These are phyloP conservation scores for Coemansia sp. DNA, from an alignment of 192 early-diverging fungal genomes.

Conservation along the genomic window DNA sequence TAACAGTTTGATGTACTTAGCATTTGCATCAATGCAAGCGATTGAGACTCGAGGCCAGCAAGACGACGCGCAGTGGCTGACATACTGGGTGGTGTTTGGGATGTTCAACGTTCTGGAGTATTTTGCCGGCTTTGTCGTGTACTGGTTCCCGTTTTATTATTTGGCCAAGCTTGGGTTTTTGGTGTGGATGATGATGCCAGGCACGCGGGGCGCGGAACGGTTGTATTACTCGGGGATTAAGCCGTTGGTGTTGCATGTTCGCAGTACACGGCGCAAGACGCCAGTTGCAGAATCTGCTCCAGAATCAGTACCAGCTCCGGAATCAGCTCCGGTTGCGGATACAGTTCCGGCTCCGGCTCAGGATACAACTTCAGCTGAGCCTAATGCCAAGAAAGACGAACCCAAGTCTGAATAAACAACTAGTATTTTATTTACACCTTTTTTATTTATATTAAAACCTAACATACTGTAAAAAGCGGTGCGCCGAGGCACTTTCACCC, in stretches of 20 bases:
- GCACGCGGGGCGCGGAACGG: constrained; percentile 73
- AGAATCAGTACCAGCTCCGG: too few species aligned
- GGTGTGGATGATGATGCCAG: constrained; percentile 80
- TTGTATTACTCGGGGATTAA: constrained; percentile 75
- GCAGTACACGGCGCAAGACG: constrained; percentile 14
- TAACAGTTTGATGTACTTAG: constrained; percentile 16
- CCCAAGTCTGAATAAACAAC: constrained; percentile 17
- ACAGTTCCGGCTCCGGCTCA: too few species aligned
- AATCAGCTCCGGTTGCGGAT: too few species aligned
- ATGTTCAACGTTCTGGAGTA: constrained; percentile 86
- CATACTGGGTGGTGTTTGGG: constrained; percentile 90
- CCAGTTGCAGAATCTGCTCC: neutral
- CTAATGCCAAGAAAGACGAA: neutral
- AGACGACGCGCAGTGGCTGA: constrained; percentile 88
- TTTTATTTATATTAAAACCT: neutral
- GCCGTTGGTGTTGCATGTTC: constrained; percentile 64
- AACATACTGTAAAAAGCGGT: too few species aligned
- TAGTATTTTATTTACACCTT: neutral
- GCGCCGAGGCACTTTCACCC: too few species aligned
- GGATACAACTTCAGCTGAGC: neutral
- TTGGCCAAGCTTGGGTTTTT: constrained; percentile 87
- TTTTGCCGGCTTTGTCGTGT: constrained; percentile 84
- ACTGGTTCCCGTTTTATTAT: constrained; percentile 97
- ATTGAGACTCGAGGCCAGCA: constrained; percentile 77
- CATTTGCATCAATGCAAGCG: constrained; percentile 90